Percentiles rank a stretch among this genome's conserved stretches.
Evolutionary conservation across 495 filamentous ascomycete species (phyloP).

Genomic region (Parachaetomium inaequale): DNA sequence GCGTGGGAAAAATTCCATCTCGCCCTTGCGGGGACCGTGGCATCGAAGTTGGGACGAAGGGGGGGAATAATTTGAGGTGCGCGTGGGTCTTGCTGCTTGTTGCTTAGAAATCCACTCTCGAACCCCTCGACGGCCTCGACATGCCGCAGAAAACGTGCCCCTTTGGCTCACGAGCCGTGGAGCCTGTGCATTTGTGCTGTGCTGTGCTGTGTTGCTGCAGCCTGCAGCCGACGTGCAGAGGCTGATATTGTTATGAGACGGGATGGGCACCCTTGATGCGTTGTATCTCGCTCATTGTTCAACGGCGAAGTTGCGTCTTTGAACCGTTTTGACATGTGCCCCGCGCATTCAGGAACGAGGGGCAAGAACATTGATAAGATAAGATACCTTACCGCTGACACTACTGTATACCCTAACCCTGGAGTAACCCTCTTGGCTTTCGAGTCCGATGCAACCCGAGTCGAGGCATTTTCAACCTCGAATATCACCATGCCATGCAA

Average conservation of each 20-base stretch:
- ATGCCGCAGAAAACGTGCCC: slow-evolving; percentile 18
- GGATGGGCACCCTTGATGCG: not conserved
- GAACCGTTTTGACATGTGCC: not conserved
- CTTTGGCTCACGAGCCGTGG: not conserved
- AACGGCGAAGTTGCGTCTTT: not conserved
- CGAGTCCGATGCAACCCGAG: no score
- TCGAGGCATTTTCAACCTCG: no score
- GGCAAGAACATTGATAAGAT: not conserved
- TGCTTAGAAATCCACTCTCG: slow-evolving; percentile 11
- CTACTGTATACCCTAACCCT: slow-evolving; percentile 3
- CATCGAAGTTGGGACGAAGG: slow-evolving; percentile 1
- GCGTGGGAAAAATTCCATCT: slow-evolving; percentile 12
- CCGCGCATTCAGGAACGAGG: slow-evolving; percentile 6
- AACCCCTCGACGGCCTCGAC: not conserved
- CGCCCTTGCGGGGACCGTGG: slow-evolving; percentile 8
- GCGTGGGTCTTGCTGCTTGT: not conserved
- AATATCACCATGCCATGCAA: no score
- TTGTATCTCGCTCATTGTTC: not conserved
- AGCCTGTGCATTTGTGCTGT: not conserved
- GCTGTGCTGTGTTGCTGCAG: not conserved
- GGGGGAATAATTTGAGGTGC: not conserved
- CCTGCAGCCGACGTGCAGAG: slow-evolving; percentile 1
- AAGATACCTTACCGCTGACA: not conserved
- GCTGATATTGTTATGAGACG: not conserved
- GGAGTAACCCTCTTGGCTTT: no score